phyloP scores from a whole-genome alignment of 78 protist species.

The Corallochytrium limacisporum region DNA sequence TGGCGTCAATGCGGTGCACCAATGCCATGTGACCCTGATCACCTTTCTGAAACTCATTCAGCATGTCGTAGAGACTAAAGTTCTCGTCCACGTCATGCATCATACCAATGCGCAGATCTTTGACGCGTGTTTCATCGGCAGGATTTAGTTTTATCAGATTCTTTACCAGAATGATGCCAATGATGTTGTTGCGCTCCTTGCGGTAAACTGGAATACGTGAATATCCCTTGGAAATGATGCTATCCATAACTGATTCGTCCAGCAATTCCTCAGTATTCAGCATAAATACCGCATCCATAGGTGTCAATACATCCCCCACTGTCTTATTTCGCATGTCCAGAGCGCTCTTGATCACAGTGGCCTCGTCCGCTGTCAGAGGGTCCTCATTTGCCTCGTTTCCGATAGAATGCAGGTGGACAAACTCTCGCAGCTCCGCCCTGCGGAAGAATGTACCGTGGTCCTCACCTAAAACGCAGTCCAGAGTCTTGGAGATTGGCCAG shows the following conservation, averaged over 20 bases:
- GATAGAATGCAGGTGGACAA: constrained; percentile 14
- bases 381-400: background rate
- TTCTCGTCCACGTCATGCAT: background rate
- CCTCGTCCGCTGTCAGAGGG: constrained; percentile 18
- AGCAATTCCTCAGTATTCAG: background rate
- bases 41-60: constrained; percentile 1
- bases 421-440: constrained; percentile 20
- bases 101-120: background rate
- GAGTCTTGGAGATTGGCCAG: constrained; percentile 15
- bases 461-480: constrained; percentile 35
- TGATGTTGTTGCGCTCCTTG: background rate
- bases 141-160: too few relatives aligned
- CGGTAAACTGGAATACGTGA: constrained; percentile 14
- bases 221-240: background rate
- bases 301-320: constrained; percentile 22
- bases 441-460: constrained; percentile 24
- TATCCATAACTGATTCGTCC: too few relatives aligned
- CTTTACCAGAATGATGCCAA: constrained; percentile 11
- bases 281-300: constrained; percentile 21
- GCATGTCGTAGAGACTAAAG: background rate
- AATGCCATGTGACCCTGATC: constrained; percentile 5
- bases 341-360: constrained; percentile 10
- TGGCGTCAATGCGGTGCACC: background rate
- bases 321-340: constrained; percentile 16
- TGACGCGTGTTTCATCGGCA: too few relatives aligned